phyloP scores from a whole-genome alignment of 2,329 filamentous ascomycete genomes.

The Graphilbum ipis-grandicollis region DNA sequence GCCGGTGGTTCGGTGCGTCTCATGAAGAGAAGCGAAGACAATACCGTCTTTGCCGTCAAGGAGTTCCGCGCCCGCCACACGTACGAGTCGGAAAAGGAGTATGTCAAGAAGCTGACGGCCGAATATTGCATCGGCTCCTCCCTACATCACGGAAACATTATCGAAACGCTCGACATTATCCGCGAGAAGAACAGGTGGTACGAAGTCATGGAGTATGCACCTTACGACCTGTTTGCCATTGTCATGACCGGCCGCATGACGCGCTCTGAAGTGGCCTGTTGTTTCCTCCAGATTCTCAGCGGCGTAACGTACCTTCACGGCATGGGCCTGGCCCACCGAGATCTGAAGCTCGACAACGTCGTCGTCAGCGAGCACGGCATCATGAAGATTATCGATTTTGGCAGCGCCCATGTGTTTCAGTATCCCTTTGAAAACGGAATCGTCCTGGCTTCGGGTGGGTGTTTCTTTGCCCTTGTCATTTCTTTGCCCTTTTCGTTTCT shows the following conservation, averaged over 20 bases:
- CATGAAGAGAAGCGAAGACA: constrained; percentile 85
- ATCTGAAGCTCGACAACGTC: constrained; percentile 94
- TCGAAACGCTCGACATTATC: constrained; percentile 92
- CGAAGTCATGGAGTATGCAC: constrained; percentile 98
- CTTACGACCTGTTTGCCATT: constrained; percentile 88
- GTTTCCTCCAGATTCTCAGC: constrained; percentile 84
- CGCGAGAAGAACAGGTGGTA: constrained; percentile 92
- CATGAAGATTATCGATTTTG: constrained; percentile 99
- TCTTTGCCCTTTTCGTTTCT: background rate
- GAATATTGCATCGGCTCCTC: constrained; percentile 98
- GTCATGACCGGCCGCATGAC: constrained; percentile 99
- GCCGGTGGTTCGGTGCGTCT: constrained; percentile 87
- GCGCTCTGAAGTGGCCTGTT: constrained; percentile 76
- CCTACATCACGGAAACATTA: constrained; percentile 92
- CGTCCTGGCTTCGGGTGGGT: constrained; percentile 61
- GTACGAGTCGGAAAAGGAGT: constrained; percentile 88
- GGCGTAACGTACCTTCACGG: constrained; percentile 89
- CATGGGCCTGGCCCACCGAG: constrained; percentile 86
- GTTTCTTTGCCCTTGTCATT: background rate
- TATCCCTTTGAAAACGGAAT: constrained; percentile 92
- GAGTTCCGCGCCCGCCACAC: constrained; percentile 85
- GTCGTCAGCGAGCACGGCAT: constrained; percentile 93
- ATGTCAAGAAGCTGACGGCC: constrained; percentile 93
- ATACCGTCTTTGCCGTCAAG: constrained; percentile 91
- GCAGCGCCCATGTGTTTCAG: constrained; percentile 88